Evolutionary conservation across 768 basidiomycete genomes (phyloP), one percentile per base, ranked within the genome.

Genomic region (Dioszegia aurantiaca): DNA sequence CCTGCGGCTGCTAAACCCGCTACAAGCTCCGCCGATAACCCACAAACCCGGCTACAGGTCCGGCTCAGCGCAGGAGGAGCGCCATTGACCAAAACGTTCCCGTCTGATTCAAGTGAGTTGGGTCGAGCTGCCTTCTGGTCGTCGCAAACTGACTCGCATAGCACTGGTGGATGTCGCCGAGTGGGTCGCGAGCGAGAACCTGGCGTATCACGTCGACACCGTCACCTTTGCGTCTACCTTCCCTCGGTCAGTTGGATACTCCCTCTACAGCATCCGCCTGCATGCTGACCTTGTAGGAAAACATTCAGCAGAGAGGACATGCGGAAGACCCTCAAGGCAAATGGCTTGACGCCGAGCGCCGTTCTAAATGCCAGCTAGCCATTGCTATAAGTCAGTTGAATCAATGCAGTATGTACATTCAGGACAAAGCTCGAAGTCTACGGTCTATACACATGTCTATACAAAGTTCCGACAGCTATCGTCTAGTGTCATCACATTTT

Each of bases 331-430:
- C 74, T 97, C 64, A 84, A 84, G 58, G 88, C 90, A 56, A 82
- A 94, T 27, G 92, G 90, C 4, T 79, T 97, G 60, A 92, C 90
- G 19, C 92, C 92, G 1, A 92, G 90, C 54, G 91, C 92, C 51
- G 91, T 91, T 14, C 46, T 72, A 24, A 66, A 64, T 56, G 70
- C 70, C 16, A 72, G 64, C 55, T 71, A 58, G 53, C 17, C 39
- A 30, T 1, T n/a, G 26, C 2, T 14, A 30, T 21, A 30, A 30
- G 46, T 28, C 17, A 47, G 46, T 24, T 17, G 36, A 21, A 23
- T 37, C 11, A 10, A 51, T 51, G 19, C 47, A 30, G 27, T 48
- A 51, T 51, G 27, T 51, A 51, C 48, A 51, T 36, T 37, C 33
- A 37, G 26, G 26, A 28, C 26, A 21, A 45, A n/a, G 24, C 8